Evolutionary conservation across 148 eudicot species (phyloP), one percentile per base, ranked within the genome.

Genomic region (Suaeda aralocaspica): DNA sequence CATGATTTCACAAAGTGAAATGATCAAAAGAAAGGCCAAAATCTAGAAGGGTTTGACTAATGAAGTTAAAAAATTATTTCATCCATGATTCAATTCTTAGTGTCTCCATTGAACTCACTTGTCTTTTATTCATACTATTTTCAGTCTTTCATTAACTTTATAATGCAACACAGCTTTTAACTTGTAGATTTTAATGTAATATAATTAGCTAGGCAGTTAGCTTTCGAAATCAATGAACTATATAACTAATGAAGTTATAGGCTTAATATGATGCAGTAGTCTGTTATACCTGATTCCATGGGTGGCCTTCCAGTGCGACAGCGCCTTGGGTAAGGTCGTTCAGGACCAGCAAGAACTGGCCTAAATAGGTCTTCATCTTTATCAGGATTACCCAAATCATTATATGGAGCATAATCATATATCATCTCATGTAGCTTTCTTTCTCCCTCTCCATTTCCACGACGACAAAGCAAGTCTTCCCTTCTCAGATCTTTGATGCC

Each of bases 291-390:
- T 56, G 82, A 63, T 69, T 76, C 76, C 59, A 85, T 74, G 10
- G 85, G 85, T 46, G 87, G 84, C 72, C 99, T 80, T 42, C 99
- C 99, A 48, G 99, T 83, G 66, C 97, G 91, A 84, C 99, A 95
- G 25, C 99, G 91, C 80, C 97, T 89, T 52, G 99, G 97, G 81
- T 91, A 95, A 74, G 99, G 97, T 73, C 84, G 74, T 74, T 89
- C 84, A 72, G 87, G 64, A 36, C 85, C 87, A 55, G 85, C 83
- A 59, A 95, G 66, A 45, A 86, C 84, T 15, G 92, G 93, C 73
- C 99, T 84, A 44, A 57, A 86, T 18, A 91, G 73, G 39, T 92
- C 90, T 36, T 73, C 72, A 59, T 76, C 74, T 77, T 86, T 88
- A 42, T 92, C 96, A 5, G 92, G 96, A 63, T 83, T 83, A 49